Evolutionary conservation across 805 yeast genomes (phyloP), one percentile per base, ranked within the genome.

Genomic region (Candida endomychidarum): DNA sequence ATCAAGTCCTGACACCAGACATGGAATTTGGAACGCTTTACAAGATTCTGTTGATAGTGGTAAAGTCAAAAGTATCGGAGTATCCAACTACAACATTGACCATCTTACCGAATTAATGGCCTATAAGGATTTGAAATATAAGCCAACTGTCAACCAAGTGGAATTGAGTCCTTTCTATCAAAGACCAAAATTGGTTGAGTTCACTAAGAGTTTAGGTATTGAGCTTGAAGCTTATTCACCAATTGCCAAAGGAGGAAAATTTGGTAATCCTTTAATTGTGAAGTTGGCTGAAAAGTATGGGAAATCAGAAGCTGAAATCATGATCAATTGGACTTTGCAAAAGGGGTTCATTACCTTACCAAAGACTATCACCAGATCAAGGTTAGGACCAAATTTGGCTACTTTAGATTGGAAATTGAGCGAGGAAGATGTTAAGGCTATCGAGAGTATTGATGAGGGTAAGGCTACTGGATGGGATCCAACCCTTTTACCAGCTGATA

Each of bases 221-320:
- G 61, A 68, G 5, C 76, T 83, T 9, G 86, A 85, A 57, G 90
- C 95, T 1, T 89, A 75, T 61, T 80, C 93, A 8, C 96, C 96
- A 5, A 72, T 89, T 53, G 80, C 83, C 2, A 74, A 74, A 17
- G 41, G 31, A 6, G 4, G 12, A 3, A 37, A 12, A 25, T 37
- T 81, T 32, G 57, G 70, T 30, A 85, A 83, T 57, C 76, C 80
- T 1, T 73, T 62, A 35, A 65, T 85, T 37, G 53, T 61, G 16
- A 58, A 53, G 22, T 67, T 84, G 45, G 78, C 82, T 25, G 54
- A 68, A 28, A 72, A 70, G 41, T 73, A 72, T 28, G 68, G 69
- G 2, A 70, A 74, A 22, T 53, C 82, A 7, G 66, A 75, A 14
- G 83, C 82, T 23, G 35, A 37, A 21, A 18, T 37, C 15, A n/a